phyloP scores from a whole-genome alignment of 2,329 filamentous ascomycete species.

The Clonostachys rosea region DNA sequence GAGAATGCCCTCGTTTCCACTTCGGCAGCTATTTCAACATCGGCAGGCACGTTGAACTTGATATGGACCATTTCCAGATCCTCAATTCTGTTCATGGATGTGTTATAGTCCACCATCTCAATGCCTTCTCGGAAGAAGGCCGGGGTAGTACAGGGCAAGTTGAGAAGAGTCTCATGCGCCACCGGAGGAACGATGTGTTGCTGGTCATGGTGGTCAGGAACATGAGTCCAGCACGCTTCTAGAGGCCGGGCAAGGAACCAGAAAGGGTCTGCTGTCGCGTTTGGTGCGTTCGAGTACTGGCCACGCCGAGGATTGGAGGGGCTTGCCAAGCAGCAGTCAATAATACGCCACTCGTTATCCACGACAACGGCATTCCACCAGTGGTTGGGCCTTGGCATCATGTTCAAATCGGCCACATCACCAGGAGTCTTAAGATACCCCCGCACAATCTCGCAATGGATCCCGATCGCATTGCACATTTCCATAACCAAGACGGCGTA shows the following conservation, averaged over 20 bases:
- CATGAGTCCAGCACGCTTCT: slow-evolving; percentile 93
- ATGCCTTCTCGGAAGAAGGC: slow-evolving; percentile 81
- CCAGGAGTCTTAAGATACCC: slow-evolving; percentile 91
- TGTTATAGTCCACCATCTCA: slow-evolving; percentile 86
- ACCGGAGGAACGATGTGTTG: slow-evolving; percentile 92
- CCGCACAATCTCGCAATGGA: slow-evolving; percentile 81
- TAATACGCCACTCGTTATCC: slow-evolving; percentile 92
- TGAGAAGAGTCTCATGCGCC: slow-evolving; percentile 78
- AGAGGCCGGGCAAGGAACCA: slow-evolving; percentile 90
- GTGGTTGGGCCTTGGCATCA: slow-evolving; percentile 85
- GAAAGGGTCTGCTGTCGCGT: slow-evolving; percentile 74
- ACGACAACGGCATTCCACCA: slow-evolving; percentile 96
- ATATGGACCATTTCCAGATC: slow-evolving; percentile 91
- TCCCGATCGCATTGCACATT: slow-evolving; percentile 87
- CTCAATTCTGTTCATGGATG: slow-evolving; percentile 78
- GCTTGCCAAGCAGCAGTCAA: slow-evolving; percentile 89
- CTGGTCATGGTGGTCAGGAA: slow-evolving; percentile 80
- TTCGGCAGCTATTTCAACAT: slow-evolving; percentile 89
- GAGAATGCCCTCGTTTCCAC: slow-evolving; percentile 81
- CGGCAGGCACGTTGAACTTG: slow-evolving; percentile 79
- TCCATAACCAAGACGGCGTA: slow-evolving; percentile 84
- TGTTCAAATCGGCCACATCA: slow-evolving; percentile 74
- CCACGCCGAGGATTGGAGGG: slow-evolving; percentile 81
- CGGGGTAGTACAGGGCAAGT: slow-evolving; percentile 80
- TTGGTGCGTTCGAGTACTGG: slow-evolving; percentile 69